Base-by-base conservation (phyloP, 2,329 filamentous ascomycete genomes). In the Aspergillus clavatus region DNA sequence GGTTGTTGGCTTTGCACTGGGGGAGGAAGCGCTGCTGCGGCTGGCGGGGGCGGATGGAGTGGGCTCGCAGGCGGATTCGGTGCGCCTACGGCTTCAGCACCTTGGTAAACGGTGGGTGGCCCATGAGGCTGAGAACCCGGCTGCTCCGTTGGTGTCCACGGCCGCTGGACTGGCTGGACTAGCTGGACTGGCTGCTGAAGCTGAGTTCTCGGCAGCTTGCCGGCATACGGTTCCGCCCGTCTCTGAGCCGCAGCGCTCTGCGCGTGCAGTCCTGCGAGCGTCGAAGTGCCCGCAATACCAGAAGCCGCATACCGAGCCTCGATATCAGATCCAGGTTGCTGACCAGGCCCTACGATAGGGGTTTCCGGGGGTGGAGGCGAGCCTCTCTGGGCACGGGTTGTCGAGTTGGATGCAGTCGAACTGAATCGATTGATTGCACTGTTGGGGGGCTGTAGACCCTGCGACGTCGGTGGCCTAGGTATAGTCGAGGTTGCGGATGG, bases 341-440 rank as follows among this genome's bases (percentile, higher is more conserved):
- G 76, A 14, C 81, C 82, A 1, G 86, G 87, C 31, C 85, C 86
- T 23, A 86, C 79, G 50, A 91, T 78, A 24, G 93, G 89, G 0
- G 93, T 97, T 66, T 97, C 91, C 7, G 93, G 93, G 1, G 93
- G 93, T 4, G 93, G 91, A 4, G 93, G 93, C 22, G 91, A 97
- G 35, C 93, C 93, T 56, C 93, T 81, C 61, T 87, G 90, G 16
- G 93, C 93, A 53, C 87, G 83, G 2, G 91, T 96, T 1, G 93
- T 98, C 2, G 90, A 95, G 10, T 84, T 95, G 0, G 93, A 97
- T 11, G 91, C 89, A 6, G 88, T 95, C 2, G 91, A 96, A 58
- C 78, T 81, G 51, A 84, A 72, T 24, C 82, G 74, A 55, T 82
- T 83, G 50, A 84, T 74, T 1, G 77, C 74, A 22, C 63, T 68